Evolutionary conservation across 1,139 yeast species (phyloP), one percentile per base, ranked within the genome.

Genomic region (Geotrichum carabidarum): DNA sequence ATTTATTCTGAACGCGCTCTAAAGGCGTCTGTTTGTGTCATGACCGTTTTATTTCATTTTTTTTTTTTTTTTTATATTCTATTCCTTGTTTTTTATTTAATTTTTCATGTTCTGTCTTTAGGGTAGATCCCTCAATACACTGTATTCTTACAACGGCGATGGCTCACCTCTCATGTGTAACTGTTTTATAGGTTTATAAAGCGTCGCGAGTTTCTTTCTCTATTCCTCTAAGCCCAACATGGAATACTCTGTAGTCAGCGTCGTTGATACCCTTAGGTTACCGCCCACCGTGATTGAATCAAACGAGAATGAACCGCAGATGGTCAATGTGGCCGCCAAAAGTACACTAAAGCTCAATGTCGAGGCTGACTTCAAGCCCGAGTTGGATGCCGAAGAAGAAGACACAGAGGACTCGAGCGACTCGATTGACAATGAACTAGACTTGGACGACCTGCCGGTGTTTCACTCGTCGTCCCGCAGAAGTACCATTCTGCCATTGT

Each of bases 381-480:
- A 32, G 14, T 27, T 4, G 8, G 51, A 41, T 14, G 14, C 9
- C 11, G 44, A 27, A 2, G 32, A 48, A 38, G 36, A 15, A 11
- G 32, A 22, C 12, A 14, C 15, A 4, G 37, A 36, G 11, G 35
- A 32, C n/a, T 27, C 32, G 27, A 30, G n/a, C 18, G 31, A 31
- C 1, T 34, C 34, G n/a, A 15, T 15, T 34, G 47, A 41, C 30
- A n/a, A 15, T 36, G 44, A 31, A 15, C 14, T 49, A 15, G 47
- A 36, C 34, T 15, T 35, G 17, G 27, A 43, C 35, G 48, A 31
- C 15, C 17, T 41, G 44, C 45, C 51, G 2, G 46, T 48, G 34
- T 42, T 48, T 22, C 44, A 32, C 36, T 40, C 51, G 14, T 48
- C 51, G n/a, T 34, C 51, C 14, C 37, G 44, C 9, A 35, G 38